These are phyloP conservation scores for Ganoderma leucocontextum DNA, from an alignment of 1,284 basidiomycete species.

Conservation along the genomic window DNA sequence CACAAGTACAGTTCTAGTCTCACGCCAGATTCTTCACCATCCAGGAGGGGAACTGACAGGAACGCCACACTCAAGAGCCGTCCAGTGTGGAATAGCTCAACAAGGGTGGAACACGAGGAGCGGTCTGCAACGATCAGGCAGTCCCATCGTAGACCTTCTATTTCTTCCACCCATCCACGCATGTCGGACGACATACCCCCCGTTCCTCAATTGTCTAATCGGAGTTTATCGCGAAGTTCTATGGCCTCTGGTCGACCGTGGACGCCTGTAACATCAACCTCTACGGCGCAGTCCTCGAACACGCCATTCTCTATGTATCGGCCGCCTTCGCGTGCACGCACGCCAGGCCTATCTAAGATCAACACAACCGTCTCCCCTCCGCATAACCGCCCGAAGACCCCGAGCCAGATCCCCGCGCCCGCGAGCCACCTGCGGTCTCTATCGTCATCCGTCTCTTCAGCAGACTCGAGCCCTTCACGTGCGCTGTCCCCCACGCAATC, in stretches of 20 bases:
- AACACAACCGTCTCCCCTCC: constrained; percentile 37
- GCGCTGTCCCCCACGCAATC: constrained; percentile 67
- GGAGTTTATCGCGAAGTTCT: constrained; percentile 76
- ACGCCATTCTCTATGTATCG: constrained; percentile 41
- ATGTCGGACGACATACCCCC: constrained; percentile 52
- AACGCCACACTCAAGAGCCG: constrained; percentile 53
- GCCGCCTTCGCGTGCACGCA: constrained; percentile 46
- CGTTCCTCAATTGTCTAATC: constrained; percentile 56
- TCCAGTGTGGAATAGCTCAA: constrained; percentile 80
- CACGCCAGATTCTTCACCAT: constrained; percentile 71
- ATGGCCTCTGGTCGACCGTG: constrained; percentile 82
- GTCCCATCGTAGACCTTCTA: constrained; percentile 47
- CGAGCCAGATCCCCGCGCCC: constrained; percentile 77
- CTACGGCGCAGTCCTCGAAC: constrained; percentile 70
- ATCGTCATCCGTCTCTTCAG: constrained; percentile 53
- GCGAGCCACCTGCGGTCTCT: constrained; percentile 55
- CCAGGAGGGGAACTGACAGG: constrained; percentile 40
- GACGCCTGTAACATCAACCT: constrained; percentile 77
- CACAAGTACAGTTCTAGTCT: constrained; percentile 78
- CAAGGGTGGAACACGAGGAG: constrained; percentile 67
- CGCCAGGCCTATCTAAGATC: constrained; percentile 39
- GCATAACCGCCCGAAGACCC: constrained; percentile 76
- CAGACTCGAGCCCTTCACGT: constrained; percentile 42
- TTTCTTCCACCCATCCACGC: constrained; percentile 42
- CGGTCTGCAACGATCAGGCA: constrained; percentile 56